Base-by-base conservation (phyloP, 2,329 filamentous ascomycete species). In the Bisporella sp. region DNA sequence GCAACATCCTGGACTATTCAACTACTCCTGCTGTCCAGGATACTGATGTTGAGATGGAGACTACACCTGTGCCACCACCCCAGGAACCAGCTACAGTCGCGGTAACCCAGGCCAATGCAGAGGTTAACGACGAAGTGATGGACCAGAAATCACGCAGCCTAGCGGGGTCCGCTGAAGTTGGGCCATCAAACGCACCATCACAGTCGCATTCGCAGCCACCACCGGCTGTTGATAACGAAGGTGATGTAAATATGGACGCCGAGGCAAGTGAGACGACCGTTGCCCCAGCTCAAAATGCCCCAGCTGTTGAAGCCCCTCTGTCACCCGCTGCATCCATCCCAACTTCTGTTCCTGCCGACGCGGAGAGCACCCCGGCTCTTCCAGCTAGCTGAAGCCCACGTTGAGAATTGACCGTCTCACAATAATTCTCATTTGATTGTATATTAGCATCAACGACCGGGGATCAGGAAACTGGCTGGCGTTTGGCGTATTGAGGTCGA, bases 1-100 rank as follows among this genome's bases (percentile, higher is more conserved):
- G 78, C 45, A 79, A 84, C 52, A 81, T 84, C 50, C 78, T 77
- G 67, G 81, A 83, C 57, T 78, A 77, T 61, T 71, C 74, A 47
- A 82, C 84, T 54, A 69, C 79, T 1, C 71, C 81, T 55, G 70
- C 57, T 31, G 60, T 71, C n/a, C 71, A 70, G 11, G 21, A 21
- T 21, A 60, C 60, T 28, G 76, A 77, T 58, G 72, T 75, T 31
- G 77, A 77, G 29, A 66, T 73, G 50, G 73, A 79, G 37, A 78
- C 75, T 57, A 76, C 72, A 31, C 35, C 35, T 2, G 8, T n/a
- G 4, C 35, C 35, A 37, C 35, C 35, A n/a, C 35, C n/a, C 8
- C 8, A 2, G 8, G 35, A 37, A 37, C 8, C n/a, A 8, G 35
- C 8, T 37, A n/a, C 53, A 31, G 59, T 59, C 28, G 57, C 57